phyloP scores from a whole-genome alignment of 139 green algal genomes.

The Asterochloris erici region DNA sequence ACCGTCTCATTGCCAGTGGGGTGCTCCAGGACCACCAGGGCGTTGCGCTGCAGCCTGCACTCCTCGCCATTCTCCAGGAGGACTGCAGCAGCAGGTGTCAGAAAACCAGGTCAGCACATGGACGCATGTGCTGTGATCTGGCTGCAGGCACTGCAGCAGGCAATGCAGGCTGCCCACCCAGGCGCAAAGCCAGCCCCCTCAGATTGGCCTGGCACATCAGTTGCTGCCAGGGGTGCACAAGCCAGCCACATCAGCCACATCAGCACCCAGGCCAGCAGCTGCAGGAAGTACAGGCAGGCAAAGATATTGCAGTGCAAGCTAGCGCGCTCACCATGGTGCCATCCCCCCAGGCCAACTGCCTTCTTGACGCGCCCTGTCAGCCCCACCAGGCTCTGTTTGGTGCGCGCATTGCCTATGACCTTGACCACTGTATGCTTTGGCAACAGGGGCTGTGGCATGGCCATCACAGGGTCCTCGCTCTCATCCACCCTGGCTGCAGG shows the following conservation, averaged over 20 bases:
- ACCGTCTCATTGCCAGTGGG: slow-evolving; percentile 45
- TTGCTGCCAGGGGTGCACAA: too few relatives aligned
- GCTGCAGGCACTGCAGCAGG: too few relatives aligned
- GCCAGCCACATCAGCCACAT: too few relatives aligned
- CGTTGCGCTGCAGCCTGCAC: slow-evolving; percentile 75
- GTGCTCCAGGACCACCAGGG: slow-evolving; percentile 53
- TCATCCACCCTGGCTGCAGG: too few relatives aligned
- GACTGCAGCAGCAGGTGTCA: slow-evolving; percentile 15
- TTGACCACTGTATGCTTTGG: slow-evolving; percentile 10
- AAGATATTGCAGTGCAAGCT: not conserved
- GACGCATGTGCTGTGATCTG: too few relatives aligned
- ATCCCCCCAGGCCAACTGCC: slow-evolving; percentile 66
- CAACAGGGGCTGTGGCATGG: not conserved
- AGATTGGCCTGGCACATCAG: too few relatives aligned
- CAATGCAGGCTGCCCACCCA: too few relatives aligned
- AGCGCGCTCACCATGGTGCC: slow-evolving; percentile 57
- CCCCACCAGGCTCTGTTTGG: slow-evolving; percentile 38
- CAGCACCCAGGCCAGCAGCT: too few relatives aligned
- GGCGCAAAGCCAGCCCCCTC: too few relatives aligned
- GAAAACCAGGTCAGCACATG: too few relatives aligned
- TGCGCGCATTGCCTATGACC: slow-evolving; percentile 52
- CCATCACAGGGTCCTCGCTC: too few relatives aligned
- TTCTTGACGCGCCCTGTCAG: slow-evolving; percentile 54
- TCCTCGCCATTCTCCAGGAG: slow-evolving; percentile 58
- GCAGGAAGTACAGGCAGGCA: too few relatives aligned